Percentiles rank a stretch among this genome's conserved stretches.
These are phyloP conservation scores for Ambrosia hybrid DNA, from an alignment of 140 eudicot genomes.

Conservation along the genomic window DNA sequence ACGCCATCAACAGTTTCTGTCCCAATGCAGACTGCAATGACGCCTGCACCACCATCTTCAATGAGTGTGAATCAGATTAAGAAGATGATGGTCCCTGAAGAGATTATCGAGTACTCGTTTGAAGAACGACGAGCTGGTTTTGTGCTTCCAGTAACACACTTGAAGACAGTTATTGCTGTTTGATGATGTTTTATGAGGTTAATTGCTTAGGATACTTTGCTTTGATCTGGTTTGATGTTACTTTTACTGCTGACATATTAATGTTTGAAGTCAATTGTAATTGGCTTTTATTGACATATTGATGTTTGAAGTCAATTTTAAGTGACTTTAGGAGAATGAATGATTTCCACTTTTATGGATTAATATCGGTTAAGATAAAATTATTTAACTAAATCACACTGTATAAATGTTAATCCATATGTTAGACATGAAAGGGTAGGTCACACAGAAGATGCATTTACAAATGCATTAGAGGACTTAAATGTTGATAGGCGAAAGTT, in stretches of 20 bases:
- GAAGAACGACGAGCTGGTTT: slow-evolving; percentile 86
- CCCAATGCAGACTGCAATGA: slow-evolving; percentile 75
- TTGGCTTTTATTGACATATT: slow-evolving; percentile 36
- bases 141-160: slow-evolving; percentile 45
- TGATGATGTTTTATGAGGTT: slow-evolving; percentile 22
- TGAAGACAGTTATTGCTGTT: slow-evolving; percentile 39
- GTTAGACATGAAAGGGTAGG: too few species aligned
- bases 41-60: slow-evolving; percentile 30
- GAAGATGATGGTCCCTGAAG: slow-evolving; percentile 40
- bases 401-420: too few species aligned
- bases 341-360: not conserved
- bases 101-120: slow-evolving; percentile 74
- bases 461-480: too few species aligned
- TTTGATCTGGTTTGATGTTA: slow-evolving; percentile 16
- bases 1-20: slow-evolving; percentile 71
- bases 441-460: too few species aligned
- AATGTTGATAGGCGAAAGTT: too few species aligned
- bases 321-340: not conserved
- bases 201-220: not conserved
- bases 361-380: too few species aligned
- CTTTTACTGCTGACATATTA: slow-evolving; percentile 11
- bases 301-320: not conserved
- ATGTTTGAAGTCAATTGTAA: slow-evolving; percentile 41
- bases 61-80: slow-evolving; percentile 22
- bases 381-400: too few species aligned